phyloP scores from a whole-genome alignment of 805 yeast species.

The Candida hispaniensis region DNA sequence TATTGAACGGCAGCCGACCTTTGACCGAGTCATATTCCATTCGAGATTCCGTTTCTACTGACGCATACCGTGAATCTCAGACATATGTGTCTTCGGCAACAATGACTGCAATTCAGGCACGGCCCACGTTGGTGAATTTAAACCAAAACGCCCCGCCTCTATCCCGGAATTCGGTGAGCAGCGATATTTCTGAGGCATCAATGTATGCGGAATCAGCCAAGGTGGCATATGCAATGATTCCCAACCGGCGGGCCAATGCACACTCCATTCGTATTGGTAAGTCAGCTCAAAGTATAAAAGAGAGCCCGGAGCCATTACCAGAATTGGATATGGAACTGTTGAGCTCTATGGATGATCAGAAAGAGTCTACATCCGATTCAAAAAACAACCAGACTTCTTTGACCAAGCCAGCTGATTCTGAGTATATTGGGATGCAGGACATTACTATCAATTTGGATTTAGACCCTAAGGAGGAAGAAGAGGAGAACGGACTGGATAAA shows the following conservation, averaged over 20 bases:
- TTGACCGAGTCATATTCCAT: slow-evolving; percentile 19
- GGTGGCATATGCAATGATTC: slow-evolving; percentile 7
- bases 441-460: slow-evolving; percentile 6
- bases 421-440: slow-evolving; percentile 4
- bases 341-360: no score
- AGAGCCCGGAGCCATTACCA: no score
- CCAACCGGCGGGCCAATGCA: slow-evolving; percentile 20
- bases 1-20: slow-evolving; percentile 21
- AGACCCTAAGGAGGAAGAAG: slow-evolving; percentile 9
- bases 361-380: no score
- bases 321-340: no score
- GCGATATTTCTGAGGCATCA: slow-evolving; percentile 3
- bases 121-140: slow-evolving; percentile 57
- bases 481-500: slow-evolving; percentile 6
- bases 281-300: no score
- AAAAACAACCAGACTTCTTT: no score
- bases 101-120: slow-evolving; percentile 68
- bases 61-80: slow-evolving; percentile 35
- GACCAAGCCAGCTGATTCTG: no score
- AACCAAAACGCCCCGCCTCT: slow-evolving; percentile 1
- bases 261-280: slow-evolving; percentile 29
- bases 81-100: slow-evolving; percentile 35
- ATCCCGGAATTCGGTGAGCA: background rate
- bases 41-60: slow-evolving; percentile 32
- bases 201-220: slow-evolving; percentile 6